Base-by-base conservation (phyloP, 1,284 basidiomycete genomes). In the Athelia psychrophila region DNA sequence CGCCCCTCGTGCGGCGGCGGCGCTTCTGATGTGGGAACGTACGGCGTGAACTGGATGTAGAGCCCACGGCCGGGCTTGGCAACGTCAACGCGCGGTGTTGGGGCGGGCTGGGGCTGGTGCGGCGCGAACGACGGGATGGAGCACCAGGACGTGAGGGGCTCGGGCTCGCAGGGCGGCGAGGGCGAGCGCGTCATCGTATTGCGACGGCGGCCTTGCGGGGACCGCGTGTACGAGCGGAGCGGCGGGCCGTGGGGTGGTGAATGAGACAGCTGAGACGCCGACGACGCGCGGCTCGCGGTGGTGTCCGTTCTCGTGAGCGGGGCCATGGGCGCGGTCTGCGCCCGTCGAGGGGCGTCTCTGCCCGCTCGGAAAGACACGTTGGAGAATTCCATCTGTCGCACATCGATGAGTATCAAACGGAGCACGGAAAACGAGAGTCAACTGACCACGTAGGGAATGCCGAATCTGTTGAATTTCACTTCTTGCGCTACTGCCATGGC, bases 401-500 rank as follows among this genome's bases (percentile, higher is more conserved):
- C 67, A 3, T 66, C 24, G 18, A 16, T 25, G 15, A 32, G 24
- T 18, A n/a, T 10, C n/a, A n/a, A n/a, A n/a, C n/a, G 4, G 19
- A 19, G 32, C 19, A 16, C 15, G 18, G 30, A 16, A 33, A 24
- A 8, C n/a, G 25, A 46, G 20, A 22, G 25, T 30, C 3, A 9
- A 48, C 18, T 30, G 56, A 66, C 65, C 52, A 71, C 55, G 56
- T 69, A 71, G 18, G 70, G 70, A 53, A 72, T 60, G 42, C 77
- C 77, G 54, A 64, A 69, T n/a, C 73, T 56, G 48, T 66, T 73
- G 64, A 74, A 73, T 58, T 64, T 68, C 65, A 76, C 60, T 51
- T 74, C 64, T 20, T 62, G 64, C 35, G 65, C 51, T 30, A 30
- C 27, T 30, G 27, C 27, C 27, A 30, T 30, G 6, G 27, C 5